These are phyloP conservation scores for Trichoderma citrinoviride DNA, from an alignment of 2,329 filamentous ascomycete species.

Conservation along the genomic window DNA sequence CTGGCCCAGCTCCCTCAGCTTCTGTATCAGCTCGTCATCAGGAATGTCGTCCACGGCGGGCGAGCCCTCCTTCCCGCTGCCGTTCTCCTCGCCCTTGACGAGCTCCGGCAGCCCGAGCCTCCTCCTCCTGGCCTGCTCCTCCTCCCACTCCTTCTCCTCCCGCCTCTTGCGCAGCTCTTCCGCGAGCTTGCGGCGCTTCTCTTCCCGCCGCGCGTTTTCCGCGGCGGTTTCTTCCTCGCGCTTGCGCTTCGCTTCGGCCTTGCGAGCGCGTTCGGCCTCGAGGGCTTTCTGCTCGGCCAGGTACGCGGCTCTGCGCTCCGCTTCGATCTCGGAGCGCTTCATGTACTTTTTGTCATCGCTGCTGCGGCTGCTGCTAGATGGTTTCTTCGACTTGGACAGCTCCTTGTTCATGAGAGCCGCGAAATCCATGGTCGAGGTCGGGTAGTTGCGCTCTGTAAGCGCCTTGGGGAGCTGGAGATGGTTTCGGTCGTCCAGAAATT, in stretches of 20 bases:
- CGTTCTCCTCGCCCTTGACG: conserved; percentile 38
- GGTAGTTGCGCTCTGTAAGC: not conserved
- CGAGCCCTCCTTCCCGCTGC: conserved; percentile 43
- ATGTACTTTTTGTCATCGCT: conserved; percentile 68
- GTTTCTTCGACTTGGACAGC: conserved; percentile 73
- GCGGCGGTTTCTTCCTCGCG: conserved; percentile 80
- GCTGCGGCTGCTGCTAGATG: no score
- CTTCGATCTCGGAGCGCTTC: conserved; percentile 82
- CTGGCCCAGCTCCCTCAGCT: conserved; percentile 69
- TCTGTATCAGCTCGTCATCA: conserved; percentile 66
- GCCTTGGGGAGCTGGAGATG: not conserved
- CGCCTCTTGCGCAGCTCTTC: conserved; percentile 70
- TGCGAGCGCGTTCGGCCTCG: conserved; percentile 68
- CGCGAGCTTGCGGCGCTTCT: conserved; percentile 77
- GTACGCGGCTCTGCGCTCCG: conserved; percentile 76
- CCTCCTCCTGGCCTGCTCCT: conserved; percentile 70
- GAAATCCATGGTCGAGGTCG: conserved; percentile 75
- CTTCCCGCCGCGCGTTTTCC: conserved; percentile 67
- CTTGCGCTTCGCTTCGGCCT: conserved; percentile 76
- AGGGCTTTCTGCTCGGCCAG: conserved; percentile 73
- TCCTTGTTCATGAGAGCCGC: conserved; percentile 89
- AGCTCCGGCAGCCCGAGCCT: conserved; percentile 78
- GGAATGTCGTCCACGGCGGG: conserved; percentile 59
- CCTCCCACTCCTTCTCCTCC: conserved; percentile 70
- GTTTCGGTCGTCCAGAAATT: not conserved